Evolutionary conservation across 768 basidiomycete genomes (phyloP), one percentile per base, ranked within the genome.

Genomic region (Tulasnella sp.): DNA sequence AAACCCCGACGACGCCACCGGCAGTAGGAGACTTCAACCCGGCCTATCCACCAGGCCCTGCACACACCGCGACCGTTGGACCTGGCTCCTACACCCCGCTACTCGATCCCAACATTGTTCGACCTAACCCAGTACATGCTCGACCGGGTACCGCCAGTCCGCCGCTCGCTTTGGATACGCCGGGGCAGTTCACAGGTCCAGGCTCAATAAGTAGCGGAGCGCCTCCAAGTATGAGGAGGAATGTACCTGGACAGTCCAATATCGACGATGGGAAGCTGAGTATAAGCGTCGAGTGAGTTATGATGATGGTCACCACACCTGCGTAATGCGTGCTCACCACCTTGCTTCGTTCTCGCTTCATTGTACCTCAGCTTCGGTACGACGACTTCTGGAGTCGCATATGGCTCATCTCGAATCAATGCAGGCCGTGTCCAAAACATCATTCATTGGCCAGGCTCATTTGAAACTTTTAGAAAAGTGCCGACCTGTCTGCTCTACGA

Each of bases 401-500:
- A 87, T 66, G 89, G 85, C 5, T 91, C 88, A 7, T 85, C 88
- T 10, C 82, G 90, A 63, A 85, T 91, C 60, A 80, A 85, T 9
- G 79, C 78, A 0, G 91, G 91, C 15, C 76, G 77, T 63, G 78
- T 91, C 3, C 90, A 90, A 63, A 89, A 92, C 67, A 89, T 92
- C 57, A 70, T 92, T 17, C 79, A 79, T 60, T 92, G 90, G 90
- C 89, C 87, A 0, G 87, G 87, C 4, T 85, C 85, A 2, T 79
- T 82, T 63, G 90, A 92, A 70, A 89, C 85, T 0, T 92, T 87
- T 74, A 76, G 88, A 66, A 92, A 92, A 73, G 81, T 84, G 42
- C 86, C 90, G 1, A 92, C 91, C 0, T 92, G 90, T 70, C 74
- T 93, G 34, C 69, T 92, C 15, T 93, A 92, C 63, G 82, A 88